A percentile compares a stretch with the other conserved stretches of the same genome.
These are phyloP conservation scores for Trichoderma breve DNA, from an alignment of 2,329 filamentous ascomycete species.

Conservation along the genomic window DNA sequence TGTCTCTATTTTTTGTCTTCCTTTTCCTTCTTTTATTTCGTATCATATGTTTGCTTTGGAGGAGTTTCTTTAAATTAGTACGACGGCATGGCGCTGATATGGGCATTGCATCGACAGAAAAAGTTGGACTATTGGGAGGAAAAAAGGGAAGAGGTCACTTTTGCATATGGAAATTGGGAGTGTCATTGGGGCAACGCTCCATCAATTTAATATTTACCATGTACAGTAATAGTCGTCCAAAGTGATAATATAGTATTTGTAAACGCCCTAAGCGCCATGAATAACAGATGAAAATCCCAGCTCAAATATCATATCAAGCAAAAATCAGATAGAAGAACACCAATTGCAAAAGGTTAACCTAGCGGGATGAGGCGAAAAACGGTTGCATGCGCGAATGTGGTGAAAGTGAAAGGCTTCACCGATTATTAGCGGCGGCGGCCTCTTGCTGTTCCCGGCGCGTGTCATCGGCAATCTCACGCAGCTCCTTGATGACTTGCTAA, in stretches of 20 bases:
- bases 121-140: background rate
- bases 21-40: background rate
- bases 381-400: background rate
- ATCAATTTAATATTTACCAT: background rate
- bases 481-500: conserved; percentile 59
- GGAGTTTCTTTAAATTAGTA: background rate
- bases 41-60: background rate
- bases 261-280: conserved; percentile 1
- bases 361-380: background rate
- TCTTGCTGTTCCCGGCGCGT: conserved; percentile 37
- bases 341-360: background rate
- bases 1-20: background rate
- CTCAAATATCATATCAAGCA: background rate
- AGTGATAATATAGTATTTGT: conserved; percentile 4
- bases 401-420: background rate
- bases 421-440: conserved; percentile 9
- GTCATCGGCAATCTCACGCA: conserved; percentile 55
- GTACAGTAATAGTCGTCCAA: conserved; percentile 4
- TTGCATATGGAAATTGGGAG: background rate
- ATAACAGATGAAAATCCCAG: conserved; percentile 4
- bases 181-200: background rate
- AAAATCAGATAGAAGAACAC: background rate
- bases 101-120: background rate
- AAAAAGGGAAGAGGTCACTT: background rate
- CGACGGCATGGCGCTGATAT: conserved; percentile 7